A percentile compares a stretch with the other conserved stretches of the same genome.
phyloP scores from a whole-genome alignment of 176 grass and related monocot species.

The Bonia amplexicaulis region DNA sequence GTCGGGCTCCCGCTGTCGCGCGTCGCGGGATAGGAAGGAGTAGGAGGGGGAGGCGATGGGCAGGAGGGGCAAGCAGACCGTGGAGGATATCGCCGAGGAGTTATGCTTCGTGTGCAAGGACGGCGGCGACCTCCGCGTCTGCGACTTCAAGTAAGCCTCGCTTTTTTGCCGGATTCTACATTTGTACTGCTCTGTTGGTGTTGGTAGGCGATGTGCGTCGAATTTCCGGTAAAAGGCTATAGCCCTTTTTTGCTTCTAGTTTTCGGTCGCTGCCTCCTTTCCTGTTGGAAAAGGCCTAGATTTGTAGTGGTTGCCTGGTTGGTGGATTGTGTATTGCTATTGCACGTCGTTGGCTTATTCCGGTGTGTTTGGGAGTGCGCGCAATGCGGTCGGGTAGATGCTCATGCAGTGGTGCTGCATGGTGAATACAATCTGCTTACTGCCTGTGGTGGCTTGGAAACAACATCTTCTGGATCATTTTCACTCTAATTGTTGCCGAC shows the following conservation, averaged over 20 bases:
- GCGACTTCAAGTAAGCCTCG: slow-evolving; percentile 52
- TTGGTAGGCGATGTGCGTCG: background rate
- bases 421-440: background rate
- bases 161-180: background rate
- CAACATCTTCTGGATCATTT: background rate
- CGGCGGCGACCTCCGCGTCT: slow-evolving; percentile 50
- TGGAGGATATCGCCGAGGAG: slow-evolving; percentile 48
- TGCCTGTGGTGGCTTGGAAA: background rate
- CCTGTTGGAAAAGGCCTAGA: background rate
- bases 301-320: background rate
- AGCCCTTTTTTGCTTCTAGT: background rate
- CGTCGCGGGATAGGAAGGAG: background rate
- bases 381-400: background rate
- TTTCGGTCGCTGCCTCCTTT: background rate
- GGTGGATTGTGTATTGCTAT: background rate
- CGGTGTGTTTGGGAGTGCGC: background rate
- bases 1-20: background rate
- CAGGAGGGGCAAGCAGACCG: slow-evolving; percentile 7
- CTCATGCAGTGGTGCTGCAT: background rate
- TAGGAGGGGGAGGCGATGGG: background rate
- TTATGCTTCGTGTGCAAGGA: slow-evolving; percentile 87
- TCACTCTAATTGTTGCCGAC: background rate
- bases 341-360: background rate
- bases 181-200: background rate
- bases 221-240: background rate